Percentiles rank a stretch among this genome's conserved stretches.
Conservation (phyloP, 225 moss, liverwort and hornwort species). For the Pseudoscleropodium purum region DNA sequence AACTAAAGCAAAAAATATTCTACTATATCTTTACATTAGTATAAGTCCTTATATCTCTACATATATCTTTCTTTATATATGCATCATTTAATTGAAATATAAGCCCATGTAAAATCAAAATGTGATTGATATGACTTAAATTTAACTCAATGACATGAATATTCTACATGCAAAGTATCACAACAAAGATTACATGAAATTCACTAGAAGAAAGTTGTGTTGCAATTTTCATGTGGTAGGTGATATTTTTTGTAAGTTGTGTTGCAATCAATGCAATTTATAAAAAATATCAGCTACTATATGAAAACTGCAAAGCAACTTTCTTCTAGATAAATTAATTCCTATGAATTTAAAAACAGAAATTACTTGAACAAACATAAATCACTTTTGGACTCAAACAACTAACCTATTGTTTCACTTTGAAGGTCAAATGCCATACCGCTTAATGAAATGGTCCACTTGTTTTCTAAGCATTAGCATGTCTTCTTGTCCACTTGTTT, state of each 20-base stretch:
- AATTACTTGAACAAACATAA: background rate
- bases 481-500: fast-evolving
- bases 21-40: background rate
- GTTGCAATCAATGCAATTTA: too few relatives aligned
- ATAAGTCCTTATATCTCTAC: background rate
- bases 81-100: background rate
- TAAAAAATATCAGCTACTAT: too few relatives aligned
- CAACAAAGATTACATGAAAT: background rate
- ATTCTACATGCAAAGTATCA: background rate
- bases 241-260: too few relatives aligned
- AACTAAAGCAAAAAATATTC: background rate
- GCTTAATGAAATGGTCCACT: fast-evolving
- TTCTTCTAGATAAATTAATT: too few relatives aligned
- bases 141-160: too few relatives aligned
- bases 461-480: fast-evolving
- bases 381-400: background rate
- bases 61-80: too few relatives aligned
- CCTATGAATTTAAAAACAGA: fast-evolving
- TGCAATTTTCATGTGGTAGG: too few relatives aligned
- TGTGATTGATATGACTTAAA: background rate
- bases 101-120: background rate
- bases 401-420: too few relatives aligned
- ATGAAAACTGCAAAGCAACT: too few relatives aligned
- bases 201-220: too few relatives aligned
- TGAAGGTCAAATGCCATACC: fast-evolving